phyloP scores from a whole-genome alignment of 2,329 filamentous ascomycete genomes.

The Cladobotryum protrusum region DNA sequence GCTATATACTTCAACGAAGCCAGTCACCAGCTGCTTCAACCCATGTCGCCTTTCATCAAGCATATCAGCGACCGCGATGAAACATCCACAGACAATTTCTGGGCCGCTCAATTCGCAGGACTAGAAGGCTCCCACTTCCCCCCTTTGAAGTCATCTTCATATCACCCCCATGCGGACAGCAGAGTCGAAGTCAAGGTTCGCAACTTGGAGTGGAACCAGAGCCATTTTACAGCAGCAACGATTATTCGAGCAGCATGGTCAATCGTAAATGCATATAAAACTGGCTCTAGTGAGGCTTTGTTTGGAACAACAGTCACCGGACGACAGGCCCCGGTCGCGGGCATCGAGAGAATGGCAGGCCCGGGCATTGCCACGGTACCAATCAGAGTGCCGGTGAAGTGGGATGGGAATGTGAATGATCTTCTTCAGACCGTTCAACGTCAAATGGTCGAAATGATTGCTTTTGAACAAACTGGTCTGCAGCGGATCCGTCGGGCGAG shows the following conservation, averaged over 20 bases:
- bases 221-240: constrained; percentile 7
- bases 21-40: constrained; percentile 14
- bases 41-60: constrained; percentile 37
- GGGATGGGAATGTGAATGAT: neutral
- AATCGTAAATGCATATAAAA: constrained; percentile 43
- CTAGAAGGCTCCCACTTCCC: neutral
- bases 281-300: constrained; percentile 31
- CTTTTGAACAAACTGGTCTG: constrained; percentile 14
- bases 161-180: neutral
- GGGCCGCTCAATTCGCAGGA: neutral
- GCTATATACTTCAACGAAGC: neutral
- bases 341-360: constrained; percentile 16
- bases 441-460: constrained; percentile 14
- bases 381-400: constrained; percentile 32
- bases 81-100: neutral
- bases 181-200: too few relatives aligned
- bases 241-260: constrained; percentile 38
- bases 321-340: constrained; percentile 19
- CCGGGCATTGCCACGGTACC: constrained; percentile 37
- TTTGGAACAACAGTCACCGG: constrained; percentile 40
- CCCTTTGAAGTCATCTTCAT: neutral
- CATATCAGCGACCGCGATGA: constrained; percentile 24
- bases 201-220: too few relatives aligned
- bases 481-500: constrained; percentile 11
- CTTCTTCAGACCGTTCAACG: constrained; percentile 12